Evolutionary conservation across 129 eudicot genomes (phyloP).

Genomic region (Tagetes patula): DNA sequence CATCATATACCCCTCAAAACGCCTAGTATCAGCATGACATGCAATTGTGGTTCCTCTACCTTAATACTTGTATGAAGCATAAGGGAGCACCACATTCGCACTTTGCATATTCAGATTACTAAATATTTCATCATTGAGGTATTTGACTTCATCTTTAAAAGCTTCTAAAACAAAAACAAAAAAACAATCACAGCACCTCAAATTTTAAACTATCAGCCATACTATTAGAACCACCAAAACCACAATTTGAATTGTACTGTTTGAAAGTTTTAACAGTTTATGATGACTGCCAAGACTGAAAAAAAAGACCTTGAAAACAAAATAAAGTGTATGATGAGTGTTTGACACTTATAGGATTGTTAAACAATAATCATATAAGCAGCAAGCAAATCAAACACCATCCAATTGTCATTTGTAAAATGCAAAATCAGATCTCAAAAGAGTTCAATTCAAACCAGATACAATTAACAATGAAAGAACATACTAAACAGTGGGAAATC

Average conservation of each 20-base stretch:
- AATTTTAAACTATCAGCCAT: too few relatives aligned
- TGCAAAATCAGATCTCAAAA: background rate
- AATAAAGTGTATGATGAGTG: background rate
- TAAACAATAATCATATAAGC: background rate
- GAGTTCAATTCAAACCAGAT: background rate
- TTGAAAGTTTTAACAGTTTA: too few relatives aligned
- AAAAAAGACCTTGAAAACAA: background rate
- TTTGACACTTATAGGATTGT: background rate
- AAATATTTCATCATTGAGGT: constrained; percentile 52
- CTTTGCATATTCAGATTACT: constrained; percentile 50
- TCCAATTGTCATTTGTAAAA: background rate
- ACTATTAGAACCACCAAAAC: too few relatives aligned
- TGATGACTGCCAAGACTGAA: too few relatives aligned
- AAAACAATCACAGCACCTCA: too few relatives aligned
- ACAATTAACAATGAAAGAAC: background rate
- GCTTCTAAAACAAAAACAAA: background rate
- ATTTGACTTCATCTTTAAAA: background rate
- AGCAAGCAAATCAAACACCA: background rate
- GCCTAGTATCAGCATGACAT: constrained; percentile 62
- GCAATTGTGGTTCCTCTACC: constrained; percentile 49
- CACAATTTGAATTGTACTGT: too few relatives aligned
- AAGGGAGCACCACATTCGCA: constrained; percentile 57
- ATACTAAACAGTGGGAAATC: background rate
- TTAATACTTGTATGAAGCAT: constrained; percentile 24
- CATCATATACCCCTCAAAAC: constrained; percentile 47